Evolutionary conservation across 176 grass and related monocot genomes (phyloP).

Genomic region (Calamus simplicifolius): DNA sequence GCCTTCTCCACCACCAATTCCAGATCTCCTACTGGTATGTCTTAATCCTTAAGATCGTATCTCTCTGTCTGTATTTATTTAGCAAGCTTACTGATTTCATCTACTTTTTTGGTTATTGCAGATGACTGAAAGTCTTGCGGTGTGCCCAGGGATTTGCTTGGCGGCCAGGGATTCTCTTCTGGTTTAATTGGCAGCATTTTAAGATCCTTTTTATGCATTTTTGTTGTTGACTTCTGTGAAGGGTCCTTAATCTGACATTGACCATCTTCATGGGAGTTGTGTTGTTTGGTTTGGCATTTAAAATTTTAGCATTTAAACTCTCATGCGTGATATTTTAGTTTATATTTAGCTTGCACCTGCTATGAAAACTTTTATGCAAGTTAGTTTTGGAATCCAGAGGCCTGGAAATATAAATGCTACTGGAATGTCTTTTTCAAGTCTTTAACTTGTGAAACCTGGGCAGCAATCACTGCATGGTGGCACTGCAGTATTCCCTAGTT

Average conservation of each 20-base stretch:
- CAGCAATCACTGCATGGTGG: no score
- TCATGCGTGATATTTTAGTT: conserved; percentile 12
- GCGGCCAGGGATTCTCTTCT: no score
- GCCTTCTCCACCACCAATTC: conserved; percentile 69
- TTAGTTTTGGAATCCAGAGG: no score
- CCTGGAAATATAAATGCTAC: no score
- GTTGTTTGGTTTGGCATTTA: conserved; percentile 2
- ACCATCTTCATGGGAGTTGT: conserved; percentile 9
- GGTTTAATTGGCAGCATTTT: no score
- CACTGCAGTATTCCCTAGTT: no score
- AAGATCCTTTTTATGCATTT: background rate
- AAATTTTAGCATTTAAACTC: conserved; percentile 21
- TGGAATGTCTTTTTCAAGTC: no score
- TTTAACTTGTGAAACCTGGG: no score
- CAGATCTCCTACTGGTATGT: conserved; percentile 45
- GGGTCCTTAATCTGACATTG: background rate
- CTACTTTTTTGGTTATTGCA: conserved; percentile 2
- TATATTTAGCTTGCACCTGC: background rate
- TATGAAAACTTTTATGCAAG: no score
- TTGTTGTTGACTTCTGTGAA: conserved; percentile 2
- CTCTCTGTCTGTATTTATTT: no score
- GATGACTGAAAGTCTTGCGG: conserved; percentile 26
- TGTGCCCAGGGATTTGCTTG: no score
- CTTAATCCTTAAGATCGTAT: background rate
- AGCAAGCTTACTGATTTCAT: no score